Evolutionary conservation across 23 red algal genomes (phyloP), one percentile per base, ranked within the genome.

Genomic region (Chondrus crispus): DNA sequence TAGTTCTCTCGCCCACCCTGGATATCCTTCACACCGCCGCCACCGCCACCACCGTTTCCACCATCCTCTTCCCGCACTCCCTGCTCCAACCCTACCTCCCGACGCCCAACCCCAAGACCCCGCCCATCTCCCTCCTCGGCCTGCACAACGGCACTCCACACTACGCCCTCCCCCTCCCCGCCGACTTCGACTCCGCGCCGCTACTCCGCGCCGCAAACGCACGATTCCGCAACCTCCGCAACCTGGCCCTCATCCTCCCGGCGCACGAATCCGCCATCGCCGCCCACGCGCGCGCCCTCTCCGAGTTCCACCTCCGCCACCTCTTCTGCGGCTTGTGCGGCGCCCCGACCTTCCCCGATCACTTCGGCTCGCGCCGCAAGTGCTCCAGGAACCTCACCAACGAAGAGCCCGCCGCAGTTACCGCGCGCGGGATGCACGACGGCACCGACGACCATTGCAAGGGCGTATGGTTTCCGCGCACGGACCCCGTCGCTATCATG

Each of bases 401-500:
- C 28, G 71, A 88, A 20, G 48, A 43, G 12, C 26, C 82, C 12
- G 36, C 29, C 28, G 14, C 68, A 38, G 86, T 43, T 39, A 74
- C 41, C 18, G 8, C 38, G 6, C 46, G 63, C 7, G 50, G 22
- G 11, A 48, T 53, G 20, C 32, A 69, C 38, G 29, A 24, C 6
- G 54, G 54, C 48, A 48, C 38, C 5, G 5, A 33, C 24, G 44
- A 22, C 18, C n/a, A n/a, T n/a, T 97, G 95, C 86, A 32, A 33
- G 30, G 88, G 91, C 30, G 73, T 94, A 45, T 93, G 90, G 95
- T 94, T 94, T 83, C 95, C 95, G 60, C 84, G 95, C 30, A 91
- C 78, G 16, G 95, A 98, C 81, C 90, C 90, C 0, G 95, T 98
- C 3, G 88, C 82, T 62, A 98, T 98, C 42, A 93, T 93, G 82